A percentile compares a stretch with the other conserved stretches of the same genome.
phyloP scores from a whole-genome alignment of 1,139 yeast genomes.

The Yamadazyma sp. region DNA sequence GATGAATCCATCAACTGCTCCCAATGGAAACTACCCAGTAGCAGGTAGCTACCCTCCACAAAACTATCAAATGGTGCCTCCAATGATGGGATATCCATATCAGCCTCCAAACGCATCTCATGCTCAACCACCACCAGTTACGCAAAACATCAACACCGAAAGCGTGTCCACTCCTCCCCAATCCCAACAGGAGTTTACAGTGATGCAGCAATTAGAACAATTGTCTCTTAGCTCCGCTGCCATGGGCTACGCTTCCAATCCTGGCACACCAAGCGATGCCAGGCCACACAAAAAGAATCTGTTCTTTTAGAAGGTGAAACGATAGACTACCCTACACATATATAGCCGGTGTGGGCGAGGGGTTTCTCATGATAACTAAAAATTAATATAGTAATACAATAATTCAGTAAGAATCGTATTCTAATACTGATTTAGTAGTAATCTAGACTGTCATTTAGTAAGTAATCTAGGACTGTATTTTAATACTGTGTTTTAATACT shows the following conservation, averaged over 20 bases:
- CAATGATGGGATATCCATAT: neutral
- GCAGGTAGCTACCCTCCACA: conserved; percentile 1
- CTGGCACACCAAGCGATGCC: conserved; percentile 35
- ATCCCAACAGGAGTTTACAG: conserved; percentile 16
- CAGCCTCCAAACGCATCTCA: conserved; percentile 7
- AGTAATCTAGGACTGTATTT: too few relatives aligned
- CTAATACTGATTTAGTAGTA: too few relatives aligned
- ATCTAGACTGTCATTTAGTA: too few relatives aligned
- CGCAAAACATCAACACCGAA: neutral
- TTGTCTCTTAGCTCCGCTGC: conserved; percentile 51
- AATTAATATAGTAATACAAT: too few relatives aligned
- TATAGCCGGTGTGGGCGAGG: too few relatives aligned
- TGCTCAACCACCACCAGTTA: neutral
- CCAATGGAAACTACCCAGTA: neutral
- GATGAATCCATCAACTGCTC: neutral
- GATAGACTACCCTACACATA: neutral
- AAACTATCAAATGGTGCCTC: conserved; percentile 3
- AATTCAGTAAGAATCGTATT: too few relatives aligned
- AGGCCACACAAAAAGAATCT: conserved; percentile 8
- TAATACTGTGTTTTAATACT: too few relatives aligned
- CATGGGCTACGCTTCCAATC: conserved; percentile 48
- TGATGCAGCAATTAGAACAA: conserved; percentile 52
- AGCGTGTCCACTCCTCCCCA: conserved; percentile 2
- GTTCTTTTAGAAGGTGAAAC: conserved; percentile 4
- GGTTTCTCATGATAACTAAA: too few relatives aligned